Conservation (phyloP, 2,329 filamentous ascomycete species). For the Coniochaeta sp. region DNA sequence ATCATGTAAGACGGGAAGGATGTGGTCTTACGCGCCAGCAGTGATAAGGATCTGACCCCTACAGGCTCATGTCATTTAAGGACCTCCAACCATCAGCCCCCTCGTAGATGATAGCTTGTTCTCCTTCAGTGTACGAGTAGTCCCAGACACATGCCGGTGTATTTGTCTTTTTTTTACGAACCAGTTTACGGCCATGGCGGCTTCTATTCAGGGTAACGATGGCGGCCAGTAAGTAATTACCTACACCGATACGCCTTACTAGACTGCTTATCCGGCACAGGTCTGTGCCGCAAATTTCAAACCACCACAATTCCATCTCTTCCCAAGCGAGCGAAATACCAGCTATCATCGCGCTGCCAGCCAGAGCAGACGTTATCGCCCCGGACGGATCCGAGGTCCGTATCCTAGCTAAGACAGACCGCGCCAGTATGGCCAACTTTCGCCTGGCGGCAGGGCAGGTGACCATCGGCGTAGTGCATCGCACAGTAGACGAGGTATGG, state of each 20-base stretch:
- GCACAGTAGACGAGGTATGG: slow-evolving; percentile 1
- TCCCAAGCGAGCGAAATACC: neutral
- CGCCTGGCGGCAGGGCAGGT: neutral
- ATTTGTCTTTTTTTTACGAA: neutral
- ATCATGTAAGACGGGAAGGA: neutral
- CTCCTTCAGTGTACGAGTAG: too few species aligned
- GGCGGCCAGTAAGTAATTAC: neutral
- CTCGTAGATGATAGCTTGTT: too few species aligned
- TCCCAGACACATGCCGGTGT: too few species aligned
- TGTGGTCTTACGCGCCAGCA: neutral
- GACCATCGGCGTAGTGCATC: neutral
- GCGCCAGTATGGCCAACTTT: neutral
- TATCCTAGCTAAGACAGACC: neutral
- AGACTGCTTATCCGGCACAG: neutral
- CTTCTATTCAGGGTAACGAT: neutral
- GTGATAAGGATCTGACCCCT: neutral
- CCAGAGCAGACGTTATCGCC: neutral
- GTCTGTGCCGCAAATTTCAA: neutral
- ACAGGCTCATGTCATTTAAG: neutral
- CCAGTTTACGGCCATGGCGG: neutral
- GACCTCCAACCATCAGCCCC: too few species aligned
- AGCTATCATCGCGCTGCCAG: neutral
- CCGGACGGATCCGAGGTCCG: neutral
- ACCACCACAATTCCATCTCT: neutral
- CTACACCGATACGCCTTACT: neutral